These are phyloP conservation scores for Polytrichum commune DNA, from an alignment of 225 moss, liverwort and hornwort genomes.

Conservation along the genomic window DNA sequence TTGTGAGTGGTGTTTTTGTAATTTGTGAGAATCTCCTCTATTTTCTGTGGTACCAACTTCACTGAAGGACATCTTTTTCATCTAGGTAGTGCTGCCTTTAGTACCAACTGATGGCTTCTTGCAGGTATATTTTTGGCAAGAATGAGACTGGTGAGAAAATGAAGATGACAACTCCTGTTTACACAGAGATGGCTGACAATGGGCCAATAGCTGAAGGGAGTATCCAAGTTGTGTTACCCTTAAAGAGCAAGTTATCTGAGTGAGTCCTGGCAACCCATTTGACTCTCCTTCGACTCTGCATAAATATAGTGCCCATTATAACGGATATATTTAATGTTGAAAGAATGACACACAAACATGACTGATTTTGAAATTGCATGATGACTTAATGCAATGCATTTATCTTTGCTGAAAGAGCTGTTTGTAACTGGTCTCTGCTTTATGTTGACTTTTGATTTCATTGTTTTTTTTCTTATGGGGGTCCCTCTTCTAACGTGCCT, in stretches of 20 bases:
- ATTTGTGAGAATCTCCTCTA: no score
- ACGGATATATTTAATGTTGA: neutral
- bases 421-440: no score
- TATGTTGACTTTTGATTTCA: no score
- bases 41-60: no score
- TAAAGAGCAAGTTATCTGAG: conserved; percentile 56
- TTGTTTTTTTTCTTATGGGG: no score
- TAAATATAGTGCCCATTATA: neutral
- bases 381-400: neutral
- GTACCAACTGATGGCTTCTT: conserved; percentile 5
- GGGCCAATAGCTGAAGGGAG: conserved; percentile 36
- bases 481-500: no score
- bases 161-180: conserved; percentile 99
- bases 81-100: neutral
- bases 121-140: conserved; percentile 93
- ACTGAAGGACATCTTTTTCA: neutral
- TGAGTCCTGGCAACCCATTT: conserved; percentile 14
- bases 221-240: conserved; percentile 86
- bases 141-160: conserved; percentile 86
- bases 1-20: no score
- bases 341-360: no score
- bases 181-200: conserved; percentile 57
- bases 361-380: no score
- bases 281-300: neutral
- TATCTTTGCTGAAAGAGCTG: no score